phyloP scores from a whole-genome alignment of 495 filamentous ascomycete genomes.

The Lichenothelia convexa region DNA sequence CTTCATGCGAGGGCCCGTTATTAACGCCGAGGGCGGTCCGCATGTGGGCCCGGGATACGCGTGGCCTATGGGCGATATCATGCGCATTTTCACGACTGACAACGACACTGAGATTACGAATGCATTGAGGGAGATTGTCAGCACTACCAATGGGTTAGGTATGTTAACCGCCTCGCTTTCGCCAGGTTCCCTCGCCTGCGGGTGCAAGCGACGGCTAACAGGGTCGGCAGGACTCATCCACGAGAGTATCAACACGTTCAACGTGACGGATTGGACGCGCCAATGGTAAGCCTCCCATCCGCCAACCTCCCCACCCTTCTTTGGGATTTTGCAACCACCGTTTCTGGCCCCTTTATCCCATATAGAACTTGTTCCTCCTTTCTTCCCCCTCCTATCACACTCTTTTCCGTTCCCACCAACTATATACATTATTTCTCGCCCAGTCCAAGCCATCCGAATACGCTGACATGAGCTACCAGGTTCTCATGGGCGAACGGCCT shows the following conservation, averaged over 20 bases:
- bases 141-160: constrained; percentile 34
- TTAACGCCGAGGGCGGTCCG: constrained; percentile 36
- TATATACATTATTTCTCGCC: not conserved
- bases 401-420: not conserved
- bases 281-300: constrained; percentile 43
- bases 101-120: constrained; percentile 32
- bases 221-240: constrained; percentile 47
- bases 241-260: constrained; percentile 37
- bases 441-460: too few relatives aligned
- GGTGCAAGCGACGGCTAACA: too few relatives aligned
- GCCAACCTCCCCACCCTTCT: too few relatives aligned
- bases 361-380: too few relatives aligned
- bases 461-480: constrained; percentile 19
- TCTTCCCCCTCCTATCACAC: not conserved
- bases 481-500: constrained; percentile 54
- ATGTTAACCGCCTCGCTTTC: too few relatives aligned
- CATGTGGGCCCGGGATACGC: constrained; percentile 38
- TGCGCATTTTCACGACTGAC: constrained; percentile 34
- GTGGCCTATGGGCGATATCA: constrained; percentile 41
- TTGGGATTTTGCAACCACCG: too few relatives aligned
- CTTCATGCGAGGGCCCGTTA: constrained; percentile 33
- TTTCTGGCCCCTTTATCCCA: not conserved
- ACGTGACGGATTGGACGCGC: constrained; percentile 35
- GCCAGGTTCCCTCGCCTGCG: too few relatives aligned
- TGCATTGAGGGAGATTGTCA: constrained; percentile 28